Evolutionary conservation across 768 basidiomycete species (phyloP), one percentile per base, ranked within the genome.

Genomic region (Serendipita sp.): DNA sequence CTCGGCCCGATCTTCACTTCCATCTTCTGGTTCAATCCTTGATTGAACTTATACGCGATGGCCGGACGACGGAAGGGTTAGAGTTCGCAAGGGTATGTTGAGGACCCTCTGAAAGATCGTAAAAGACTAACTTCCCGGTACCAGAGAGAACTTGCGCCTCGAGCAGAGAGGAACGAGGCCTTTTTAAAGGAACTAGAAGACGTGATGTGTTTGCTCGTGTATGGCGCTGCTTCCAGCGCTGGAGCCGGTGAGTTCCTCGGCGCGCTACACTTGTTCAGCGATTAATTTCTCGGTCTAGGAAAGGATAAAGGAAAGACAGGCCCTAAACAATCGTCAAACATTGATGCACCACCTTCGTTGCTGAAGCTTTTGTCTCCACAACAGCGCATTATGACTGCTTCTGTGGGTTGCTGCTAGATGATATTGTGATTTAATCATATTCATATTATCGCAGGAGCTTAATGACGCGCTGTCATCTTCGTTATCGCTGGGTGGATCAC

Each of bases 11-110:
- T 10, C 77, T 99, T 63, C 94, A 94, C 73, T 99, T 99, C 75
- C 91, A 90, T 70, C 81, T 99, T 10, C 92, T 97, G 70, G 93
- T 97, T 68, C 92, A 96, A 74, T 91, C 88, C 70, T 78, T 99
- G 44, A 98, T 98, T 73, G 96, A 99, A 74, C 85, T 82, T 69
- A 96, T 98, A 69, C 88, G 94, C 0, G 82, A 86, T 63, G 87
- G 88, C 44, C 81, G 82, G 34, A 83, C 92, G 66, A 74, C 78
- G 3, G 86, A 90, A 46, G 96, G 94, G 0, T 76, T 99, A 56
- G 77, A 82, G 64, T 99, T 98, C 76, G 96, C 96, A 11, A 54
- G 28, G 52, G 52, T 54, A 28, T 10, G 52, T 11, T 11, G 11
- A 28, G 44, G 11, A 13, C 44, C 11, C 44, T 46, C 18, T 46